Evolutionary conservation across 805 yeast species (phyloP), one percentile per base, ranked within the genome.

Genomic region (Saccharomycopsis sp.): DNA sequence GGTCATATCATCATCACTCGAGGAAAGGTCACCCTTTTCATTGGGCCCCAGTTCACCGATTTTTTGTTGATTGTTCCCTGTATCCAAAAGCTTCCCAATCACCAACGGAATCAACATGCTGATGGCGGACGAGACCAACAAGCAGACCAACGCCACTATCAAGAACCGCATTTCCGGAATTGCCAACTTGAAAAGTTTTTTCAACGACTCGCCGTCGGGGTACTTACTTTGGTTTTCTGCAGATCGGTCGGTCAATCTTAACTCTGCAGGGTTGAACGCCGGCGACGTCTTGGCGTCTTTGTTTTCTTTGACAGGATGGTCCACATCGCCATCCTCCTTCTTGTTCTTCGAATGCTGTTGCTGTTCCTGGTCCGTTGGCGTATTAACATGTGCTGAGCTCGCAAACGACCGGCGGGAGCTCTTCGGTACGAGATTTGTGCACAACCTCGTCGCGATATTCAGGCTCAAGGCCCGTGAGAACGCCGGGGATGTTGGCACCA

Each of bases 71-170:
- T 23, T 20, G 7, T 33, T 38, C 4, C 82, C 77, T 2, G 78
- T 71, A 57, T 88, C 97, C 16, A 89, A 70, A 36, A 88, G 77
- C 53, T 82, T 82, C 23, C 97, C 97, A 42, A 89, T 81, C 18
- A 85, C 68, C 34, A 80, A 64, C 5, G 97, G 97, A 32, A 89
- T 65, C 9, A 80, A 61, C 84, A 89, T 80, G 20, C 87, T 71
- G 4, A 85, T 80, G 1, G 86, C 73, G 2, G 95, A 82, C 0
- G 95, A 76, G 4, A 80, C 54, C 4, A 77, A 60, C 23, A 89
- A 66, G 42, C 84, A 69, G 0, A 68, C 49, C 30, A 88, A 61
- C 0, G 96, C 96, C 16, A 69, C 58, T 1, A 67, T 49, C 52
- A 81, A 64, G 3, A 79, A 70, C 41, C 63, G 62, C 4, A 68